A percentile compares a stretch with the other conserved stretches of the same genome.
Conservation (phyloP, 768 basidiomycete species). For the Plicaturopsis crispa region DNA sequence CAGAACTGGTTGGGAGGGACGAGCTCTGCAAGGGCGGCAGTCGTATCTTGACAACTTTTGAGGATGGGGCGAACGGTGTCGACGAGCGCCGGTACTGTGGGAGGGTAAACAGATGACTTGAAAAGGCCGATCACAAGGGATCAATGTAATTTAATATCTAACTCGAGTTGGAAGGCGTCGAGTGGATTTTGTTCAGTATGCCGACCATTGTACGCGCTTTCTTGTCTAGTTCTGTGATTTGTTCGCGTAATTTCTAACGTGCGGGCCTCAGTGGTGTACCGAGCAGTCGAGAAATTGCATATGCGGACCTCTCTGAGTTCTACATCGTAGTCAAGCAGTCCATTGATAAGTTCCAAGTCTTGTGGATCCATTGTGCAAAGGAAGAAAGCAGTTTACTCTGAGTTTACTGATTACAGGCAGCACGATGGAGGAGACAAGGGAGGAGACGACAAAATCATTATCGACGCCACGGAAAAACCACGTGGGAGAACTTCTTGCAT, state of each 20-base stretch:
- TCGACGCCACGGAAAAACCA: too few species aligned
- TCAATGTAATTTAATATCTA: constrained; percentile 16
- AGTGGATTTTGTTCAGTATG: constrained; percentile 74
- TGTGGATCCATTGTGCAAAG: not conserved
- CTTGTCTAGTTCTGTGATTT: constrained; percentile 69
- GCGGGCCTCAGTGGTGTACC: too few species aligned
- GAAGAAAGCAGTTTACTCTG: too few species aligned
- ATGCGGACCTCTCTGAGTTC: not conserved
- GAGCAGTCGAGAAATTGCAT: too few species aligned
- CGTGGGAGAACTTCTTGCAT: too few species aligned
- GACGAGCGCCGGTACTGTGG: constrained; percentile 52
- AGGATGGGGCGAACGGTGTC: constrained; percentile 50
- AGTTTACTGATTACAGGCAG: too few species aligned
- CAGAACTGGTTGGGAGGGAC: constrained; percentile 72
- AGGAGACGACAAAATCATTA: too few species aligned
- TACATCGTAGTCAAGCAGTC: not conserved
- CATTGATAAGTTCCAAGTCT: not conserved
- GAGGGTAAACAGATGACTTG: constrained; percentile 7
- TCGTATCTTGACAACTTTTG: constrained; percentile 43
- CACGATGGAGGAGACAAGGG: too few species aligned
- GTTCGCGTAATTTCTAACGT: constrained; percentile 71
- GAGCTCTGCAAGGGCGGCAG: constrained; percentile 42
- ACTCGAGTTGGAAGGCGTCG: constrained; percentile 58
- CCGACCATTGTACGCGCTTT: constrained; percentile 67
- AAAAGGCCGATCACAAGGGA: constrained; percentile 2